These are phyloP conservation scores for Uronychia setigera DNA, from an alignment of 73 alveolate genomes.

Conservation along the genomic window DNA sequence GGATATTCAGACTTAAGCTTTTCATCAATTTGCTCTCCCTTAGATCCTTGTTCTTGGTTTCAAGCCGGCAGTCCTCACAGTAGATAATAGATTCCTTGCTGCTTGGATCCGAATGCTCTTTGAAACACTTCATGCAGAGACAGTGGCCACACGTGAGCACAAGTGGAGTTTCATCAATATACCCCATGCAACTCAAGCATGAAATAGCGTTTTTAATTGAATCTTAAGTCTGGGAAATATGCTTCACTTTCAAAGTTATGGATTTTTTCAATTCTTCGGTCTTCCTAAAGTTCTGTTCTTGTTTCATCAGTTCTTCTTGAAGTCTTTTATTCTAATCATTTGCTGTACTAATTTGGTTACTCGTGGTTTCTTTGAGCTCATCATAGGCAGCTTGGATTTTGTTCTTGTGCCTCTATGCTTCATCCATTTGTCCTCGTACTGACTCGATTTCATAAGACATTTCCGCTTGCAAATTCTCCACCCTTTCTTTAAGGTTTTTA, in stretches of 20 bases:
- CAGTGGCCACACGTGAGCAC: constrained; percentile 53
- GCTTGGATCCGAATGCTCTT: constrained; percentile 48
- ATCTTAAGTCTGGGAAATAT: constrained; percentile 5
- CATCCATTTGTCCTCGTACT: not conserved
- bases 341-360: too few species aligned
- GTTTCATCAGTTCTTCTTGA: not conserved
- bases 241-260: not conserved
- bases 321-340: not conserved
- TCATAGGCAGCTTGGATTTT: not conserved
- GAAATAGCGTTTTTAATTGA: constrained; percentile 28
- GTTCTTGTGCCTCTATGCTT: not conserved
- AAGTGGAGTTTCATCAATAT: constrained; percentile 22
- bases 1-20: constrained; percentile 13
- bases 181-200: constrained; percentile 52
- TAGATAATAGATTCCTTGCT: constrained; percentile 49
- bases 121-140: constrained; percentile 48
- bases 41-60: constrained; percentile 43
- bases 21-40: constrained; percentile 41
- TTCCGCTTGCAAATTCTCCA: not conserved
- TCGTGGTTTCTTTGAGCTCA: not conserved
- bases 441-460: not conserved
- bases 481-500: not conserved
- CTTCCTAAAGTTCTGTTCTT: not conserved
- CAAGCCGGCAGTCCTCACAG: constrained; percentile 55
- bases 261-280: not conserved